phyloP scores from a whole-genome alignment of 495 filamentous ascomycete species.

The Xylaria palmicola region DNA sequence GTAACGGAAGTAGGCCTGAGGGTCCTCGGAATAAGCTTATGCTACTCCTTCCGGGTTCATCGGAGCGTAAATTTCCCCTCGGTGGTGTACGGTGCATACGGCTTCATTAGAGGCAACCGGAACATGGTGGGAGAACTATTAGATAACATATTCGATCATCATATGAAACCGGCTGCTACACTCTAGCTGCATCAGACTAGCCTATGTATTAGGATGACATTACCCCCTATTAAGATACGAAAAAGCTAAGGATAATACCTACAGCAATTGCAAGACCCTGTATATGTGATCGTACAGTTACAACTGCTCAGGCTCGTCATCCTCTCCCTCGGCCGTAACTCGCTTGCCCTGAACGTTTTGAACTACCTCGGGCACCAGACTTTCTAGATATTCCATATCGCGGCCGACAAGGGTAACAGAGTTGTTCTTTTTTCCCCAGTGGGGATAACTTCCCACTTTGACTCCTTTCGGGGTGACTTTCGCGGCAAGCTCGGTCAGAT shows the following conservation, averaged over 20 bases:
- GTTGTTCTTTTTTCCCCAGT: conserved; percentile 85
- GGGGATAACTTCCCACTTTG: conserved; percentile 95
- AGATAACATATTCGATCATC: too few relatives aligned
- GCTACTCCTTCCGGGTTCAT: too few relatives aligned
- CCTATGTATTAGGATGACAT: too few relatives aligned
- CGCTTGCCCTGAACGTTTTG: conserved; percentile 46
- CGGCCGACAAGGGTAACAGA: conserved; percentile 87
- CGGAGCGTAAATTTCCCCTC: too few relatives aligned
- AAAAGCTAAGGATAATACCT: too few relatives aligned
- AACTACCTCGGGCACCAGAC: conserved; percentile 50
- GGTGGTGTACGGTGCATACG: too few relatives aligned
- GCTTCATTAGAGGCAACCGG: too few relatives aligned
- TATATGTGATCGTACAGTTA: background rate
- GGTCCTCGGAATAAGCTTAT: background rate
- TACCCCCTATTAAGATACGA: too few relatives aligned
- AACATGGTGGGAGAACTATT: too few relatives aligned
- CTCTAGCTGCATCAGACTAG: too few relatives aligned
- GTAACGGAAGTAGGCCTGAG: background rate
- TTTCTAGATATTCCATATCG: conserved; percentile 50
- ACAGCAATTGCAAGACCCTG: too few relatives aligned
- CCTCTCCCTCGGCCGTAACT: conserved; percentile 45
- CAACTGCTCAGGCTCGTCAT: conserved; percentile 32
- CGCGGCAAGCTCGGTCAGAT: conserved; percentile 73
- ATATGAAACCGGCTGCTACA: too few relatives aligned
- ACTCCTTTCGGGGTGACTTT: conserved; percentile 70